phyloP scores from a whole-genome alignment of 1,284 basidiomycete genomes.

The Tilletia setariae region DNA sequence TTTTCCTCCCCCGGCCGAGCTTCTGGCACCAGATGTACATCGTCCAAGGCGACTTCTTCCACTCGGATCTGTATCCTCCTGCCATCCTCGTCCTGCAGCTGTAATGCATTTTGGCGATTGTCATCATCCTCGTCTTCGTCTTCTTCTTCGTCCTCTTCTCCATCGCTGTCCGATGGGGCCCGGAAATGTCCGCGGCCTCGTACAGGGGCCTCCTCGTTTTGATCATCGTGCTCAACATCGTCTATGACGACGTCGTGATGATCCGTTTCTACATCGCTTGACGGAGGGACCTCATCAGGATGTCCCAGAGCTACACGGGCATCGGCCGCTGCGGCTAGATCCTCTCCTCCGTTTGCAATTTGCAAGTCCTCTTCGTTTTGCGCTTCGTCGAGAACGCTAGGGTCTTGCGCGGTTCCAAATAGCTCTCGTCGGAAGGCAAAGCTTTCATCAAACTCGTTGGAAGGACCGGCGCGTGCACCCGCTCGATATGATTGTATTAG shows the following conservation, averaged over 20 bases:
- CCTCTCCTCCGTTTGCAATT: not conserved
- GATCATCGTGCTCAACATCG: not conserved
- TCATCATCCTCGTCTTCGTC: constrained; percentile 25
- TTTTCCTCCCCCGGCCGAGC: not conserved
- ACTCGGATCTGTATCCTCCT: not conserved
- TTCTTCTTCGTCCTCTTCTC: constrained; percentile 19
- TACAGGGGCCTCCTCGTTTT: not conserved
- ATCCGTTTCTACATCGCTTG: too few relatives aligned
- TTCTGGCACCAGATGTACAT: not conserved
- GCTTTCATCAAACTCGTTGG: too few relatives aligned
- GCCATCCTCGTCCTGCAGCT: not conserved
- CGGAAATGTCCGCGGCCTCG: not conserved
- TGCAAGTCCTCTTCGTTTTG: not conserved
- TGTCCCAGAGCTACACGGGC: too few relatives aligned
- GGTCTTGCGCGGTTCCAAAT: too few relatives aligned
- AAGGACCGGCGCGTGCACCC: not conserved
- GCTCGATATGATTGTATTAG: not conserved
- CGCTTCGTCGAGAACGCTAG: not conserved
- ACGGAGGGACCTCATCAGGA: too few relatives aligned
- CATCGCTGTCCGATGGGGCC: not conserved
- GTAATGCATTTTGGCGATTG: not conserved
- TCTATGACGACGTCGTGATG: not conserved
- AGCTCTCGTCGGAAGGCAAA: too few relatives aligned
- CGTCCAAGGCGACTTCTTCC: not conserved
- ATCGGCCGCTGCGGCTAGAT: not conserved